Percentiles rank a stretch among this genome's conserved stretches.
Evolutionary conservation across 768 basidiomycete genomes (phyloP).

Genomic region (Pleurotus giganteus): DNA sequence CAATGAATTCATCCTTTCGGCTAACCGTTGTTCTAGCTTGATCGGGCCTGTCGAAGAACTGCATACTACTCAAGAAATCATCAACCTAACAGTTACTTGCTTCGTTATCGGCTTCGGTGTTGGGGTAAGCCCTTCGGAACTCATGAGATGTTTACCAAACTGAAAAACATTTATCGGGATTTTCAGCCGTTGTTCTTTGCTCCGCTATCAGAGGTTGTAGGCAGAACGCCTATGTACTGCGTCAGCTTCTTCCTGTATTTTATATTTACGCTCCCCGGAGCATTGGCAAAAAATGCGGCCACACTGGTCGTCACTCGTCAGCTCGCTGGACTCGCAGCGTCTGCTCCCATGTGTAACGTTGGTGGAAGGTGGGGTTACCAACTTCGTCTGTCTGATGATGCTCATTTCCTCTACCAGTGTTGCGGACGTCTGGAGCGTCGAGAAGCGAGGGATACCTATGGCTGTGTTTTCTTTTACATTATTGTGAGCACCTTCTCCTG

Average conservation of each 20-base stretch:
- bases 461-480: conserved; percentile 46
- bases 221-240: conserved; percentile 34
- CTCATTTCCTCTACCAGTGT: conserved; percentile 18
- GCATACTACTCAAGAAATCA: conserved; percentile 31
- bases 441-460: conserved; percentile 46
- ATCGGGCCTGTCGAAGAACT: conserved; percentile 29
- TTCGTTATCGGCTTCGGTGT: conserved; percentile 43
- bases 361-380: conserved; percentile 32
- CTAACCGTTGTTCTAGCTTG: conserved; percentile 22
- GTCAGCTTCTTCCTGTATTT: conserved; percentile 38
- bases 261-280: conserved; percentile 46
- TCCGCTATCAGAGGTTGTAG: conserved; percentile 35
- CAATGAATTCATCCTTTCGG: not conserved
- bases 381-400: not conserved
- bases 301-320: conserved; percentile 42
- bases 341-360: conserved; percentile 42
- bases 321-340: conserved; percentile 42
- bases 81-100: conserved; percentile 39
- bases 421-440: conserved; percentile 40
- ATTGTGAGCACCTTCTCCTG: conserved; percentile 29
- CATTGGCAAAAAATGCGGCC: conserved; percentile 41
- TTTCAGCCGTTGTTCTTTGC: conserved; percentile 40
- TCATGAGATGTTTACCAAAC: not conserved
- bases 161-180: conserved; percentile 2
- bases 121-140: conserved; percentile 17